These are phyloP conservation scores for Cercospora berteroae DNA, from an alignment of 2,329 filamentous ascomycete species.

Conservation along the genomic window DNA sequence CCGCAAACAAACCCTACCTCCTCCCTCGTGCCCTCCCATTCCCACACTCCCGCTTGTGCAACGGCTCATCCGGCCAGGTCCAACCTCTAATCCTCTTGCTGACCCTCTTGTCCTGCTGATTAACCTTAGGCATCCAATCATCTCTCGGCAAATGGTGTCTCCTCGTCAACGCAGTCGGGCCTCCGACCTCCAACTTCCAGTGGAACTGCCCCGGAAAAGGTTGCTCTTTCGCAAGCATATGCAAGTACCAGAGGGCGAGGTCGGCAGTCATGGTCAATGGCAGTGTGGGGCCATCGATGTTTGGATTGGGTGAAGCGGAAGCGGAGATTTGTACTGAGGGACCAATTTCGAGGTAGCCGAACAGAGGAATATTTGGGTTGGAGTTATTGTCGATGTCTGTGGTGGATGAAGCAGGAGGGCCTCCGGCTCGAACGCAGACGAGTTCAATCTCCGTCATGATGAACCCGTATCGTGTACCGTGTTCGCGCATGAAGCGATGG, in stretches of 20 bases:
- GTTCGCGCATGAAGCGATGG: constrained; percentile 89
- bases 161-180: constrained; percentile 69
- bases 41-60: constrained; percentile 69
- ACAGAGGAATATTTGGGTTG: constrained; percentile 63
- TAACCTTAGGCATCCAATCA: constrained; percentile 71
- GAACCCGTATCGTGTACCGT: constrained; percentile 90
- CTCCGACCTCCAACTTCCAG: constrained; percentile 71
- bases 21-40: constrained; percentile 42
- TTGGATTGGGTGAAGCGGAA: constrained; percentile 18
- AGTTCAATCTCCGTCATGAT: constrained; percentile 96
- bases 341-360: constrained; percentile 80
- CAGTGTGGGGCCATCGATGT: not conserved
- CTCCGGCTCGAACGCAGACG: constrained; percentile 79
- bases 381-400: constrained; percentile 13
- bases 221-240: constrained; percentile 66
- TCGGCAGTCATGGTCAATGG: constrained; percentile 62
- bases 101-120: constrained; percentile 71
- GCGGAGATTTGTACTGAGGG: constrained; percentile 53
- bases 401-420: constrained; percentile 34
- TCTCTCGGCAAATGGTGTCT: constrained; percentile 69
- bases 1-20: not conserved
- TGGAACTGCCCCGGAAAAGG: constrained; percentile 56
- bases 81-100: constrained; percentile 71
- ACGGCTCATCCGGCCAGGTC: constrained; percentile 71
- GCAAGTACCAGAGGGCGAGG: constrained; percentile 74